Evolutionary conservation across 1,284 basidiomycete species (phyloP).

Genomic region (Malassezia dermatis): DNA sequence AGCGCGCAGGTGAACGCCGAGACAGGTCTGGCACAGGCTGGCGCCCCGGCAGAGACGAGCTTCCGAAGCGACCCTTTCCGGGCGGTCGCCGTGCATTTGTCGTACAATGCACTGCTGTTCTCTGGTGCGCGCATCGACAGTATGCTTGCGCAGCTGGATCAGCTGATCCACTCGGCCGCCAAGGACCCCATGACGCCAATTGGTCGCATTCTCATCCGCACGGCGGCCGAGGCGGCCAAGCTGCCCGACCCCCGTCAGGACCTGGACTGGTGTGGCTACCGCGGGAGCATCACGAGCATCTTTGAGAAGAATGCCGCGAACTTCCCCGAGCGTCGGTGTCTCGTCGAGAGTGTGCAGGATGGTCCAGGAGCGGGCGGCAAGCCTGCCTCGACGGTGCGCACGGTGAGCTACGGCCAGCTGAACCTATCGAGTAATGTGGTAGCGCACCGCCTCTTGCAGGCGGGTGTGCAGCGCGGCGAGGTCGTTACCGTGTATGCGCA

Average conservation of each 20-base stretch:
- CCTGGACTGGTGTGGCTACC: constrained; percentile 92
- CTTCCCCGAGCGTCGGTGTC: constrained; percentile 39
- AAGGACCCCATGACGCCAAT: constrained; percentile 50
- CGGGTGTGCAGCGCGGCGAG: constrained; percentile 80
- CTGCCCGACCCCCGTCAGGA: constrained; percentile 73
- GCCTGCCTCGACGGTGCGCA: constrained; percentile 53
- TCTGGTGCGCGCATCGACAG: constrained; percentile 65
- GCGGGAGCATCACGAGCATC: constrained; percentile 79
- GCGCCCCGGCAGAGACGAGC: constrained; percentile 42
- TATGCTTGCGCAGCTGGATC: constrained; percentile 75
- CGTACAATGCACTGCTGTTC: constrained; percentile 93
- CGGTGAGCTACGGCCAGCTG: constrained; percentile 71
- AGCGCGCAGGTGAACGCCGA: constrained; percentile 26
- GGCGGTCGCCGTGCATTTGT: constrained; percentile 64
- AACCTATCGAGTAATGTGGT: constrained; percentile 77
- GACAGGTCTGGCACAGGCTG: constrained; percentile 8
- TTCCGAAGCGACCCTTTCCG: neutral
- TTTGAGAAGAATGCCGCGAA: constrained; percentile 40
- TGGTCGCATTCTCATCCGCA: constrained; percentile 37
- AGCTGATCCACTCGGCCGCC: constrained; percentile 63
- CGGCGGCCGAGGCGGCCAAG: constrained; percentile 63
- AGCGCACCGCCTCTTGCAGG: constrained; percentile 76
- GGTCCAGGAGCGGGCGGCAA: constrained; percentile 59
- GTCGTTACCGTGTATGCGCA: constrained; percentile 99
- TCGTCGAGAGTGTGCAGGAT: constrained; percentile 58